Evolutionary conservation across 768 basidiomycete genomes (phyloP).

Genomic region (Sporobolomyces pararoseus): DNA sequence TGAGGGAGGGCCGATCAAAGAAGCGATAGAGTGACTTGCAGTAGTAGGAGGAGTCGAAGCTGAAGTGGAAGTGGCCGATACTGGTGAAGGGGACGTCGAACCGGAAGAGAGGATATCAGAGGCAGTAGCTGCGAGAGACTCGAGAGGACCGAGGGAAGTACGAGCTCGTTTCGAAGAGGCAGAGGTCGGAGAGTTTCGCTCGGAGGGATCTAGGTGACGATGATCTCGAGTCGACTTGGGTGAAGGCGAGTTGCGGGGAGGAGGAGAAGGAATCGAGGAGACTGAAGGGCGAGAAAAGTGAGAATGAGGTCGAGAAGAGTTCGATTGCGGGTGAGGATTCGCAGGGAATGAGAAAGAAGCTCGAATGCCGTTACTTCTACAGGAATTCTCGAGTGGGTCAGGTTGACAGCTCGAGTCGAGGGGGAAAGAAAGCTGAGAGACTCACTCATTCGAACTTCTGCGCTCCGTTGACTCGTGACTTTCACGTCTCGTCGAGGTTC

Average conservation of each 20-base stretch:
- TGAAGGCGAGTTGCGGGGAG: neutral
- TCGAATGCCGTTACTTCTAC: neutral
- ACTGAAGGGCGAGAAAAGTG: neutral
- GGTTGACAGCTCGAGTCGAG: too few relatives aligned
- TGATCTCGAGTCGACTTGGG: neutral
- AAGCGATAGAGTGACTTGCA: neutral
- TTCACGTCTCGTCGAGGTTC: neutral
- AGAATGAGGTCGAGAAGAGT: neutral
- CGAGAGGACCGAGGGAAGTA: neutral
- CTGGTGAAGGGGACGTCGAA: neutral
- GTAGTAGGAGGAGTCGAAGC: neutral
- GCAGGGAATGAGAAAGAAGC: slow-evolving; percentile 5
- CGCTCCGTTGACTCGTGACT: neutral
- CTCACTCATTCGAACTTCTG: neutral
- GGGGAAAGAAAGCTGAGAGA: neutral
- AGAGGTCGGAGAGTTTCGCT: neutral
- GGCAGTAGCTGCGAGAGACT: slow-evolving; percentile 22
- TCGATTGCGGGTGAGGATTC: slow-evolving; percentile 19
- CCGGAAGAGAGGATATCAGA: neutral
- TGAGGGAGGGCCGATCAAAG: neutral
- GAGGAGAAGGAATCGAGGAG: neutral
- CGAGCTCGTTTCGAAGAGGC: slow-evolving; percentile 11
- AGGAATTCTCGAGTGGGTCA: neutral
- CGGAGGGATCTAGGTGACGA: neutral
- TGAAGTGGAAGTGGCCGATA: neutral